Conservation (phyloP, 176 grass and related monocot genomes). For the Typha latifolia region DNA sequence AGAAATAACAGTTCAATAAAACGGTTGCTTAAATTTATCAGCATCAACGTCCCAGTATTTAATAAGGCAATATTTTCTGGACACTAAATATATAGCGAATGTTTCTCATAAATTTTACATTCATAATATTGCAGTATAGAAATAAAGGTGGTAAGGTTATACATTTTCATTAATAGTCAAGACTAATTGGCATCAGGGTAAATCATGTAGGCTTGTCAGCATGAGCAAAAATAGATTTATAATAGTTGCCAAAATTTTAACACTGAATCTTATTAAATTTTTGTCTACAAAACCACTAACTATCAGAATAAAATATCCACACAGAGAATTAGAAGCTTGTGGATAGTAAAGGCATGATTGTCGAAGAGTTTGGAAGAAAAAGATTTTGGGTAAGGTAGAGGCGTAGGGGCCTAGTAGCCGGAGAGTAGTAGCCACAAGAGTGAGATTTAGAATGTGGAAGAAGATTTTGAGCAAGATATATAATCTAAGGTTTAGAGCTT, state of each 20-base stretch:
- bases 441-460: too few species aligned
- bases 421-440: too few species aligned
- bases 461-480: too few species aligned
- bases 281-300: conserved; percentile 90
- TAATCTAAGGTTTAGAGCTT: too few species aligned
- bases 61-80: conserved; percentile 67
- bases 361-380: too few species aligned
- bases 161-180: not conserved
- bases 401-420: too few species aligned
- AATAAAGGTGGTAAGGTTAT: conserved; percentile 8
- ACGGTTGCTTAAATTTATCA: conserved; percentile 83
- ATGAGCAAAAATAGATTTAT: conserved; percentile 85
- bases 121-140: conserved; percentile 65
- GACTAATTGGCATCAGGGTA: not conserved
- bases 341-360: not conserved
- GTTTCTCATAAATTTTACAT: conserved; percentile 82
- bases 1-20: conserved; percentile 7
- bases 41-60: conserved; percentile 98
- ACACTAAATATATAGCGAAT: conserved; percentile 94
- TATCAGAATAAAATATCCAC: conserved; percentile 94
- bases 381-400: too few species aligned
- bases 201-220: conserved; percentile 43
- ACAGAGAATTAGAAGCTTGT: conserved; percentile 88
- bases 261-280: conserved; percentile 91
- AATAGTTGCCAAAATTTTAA: conserved; percentile 92